phyloP scores from a whole-genome alignment of 164 flowering plant genomes.

The Stephania cephalantha region DNA sequence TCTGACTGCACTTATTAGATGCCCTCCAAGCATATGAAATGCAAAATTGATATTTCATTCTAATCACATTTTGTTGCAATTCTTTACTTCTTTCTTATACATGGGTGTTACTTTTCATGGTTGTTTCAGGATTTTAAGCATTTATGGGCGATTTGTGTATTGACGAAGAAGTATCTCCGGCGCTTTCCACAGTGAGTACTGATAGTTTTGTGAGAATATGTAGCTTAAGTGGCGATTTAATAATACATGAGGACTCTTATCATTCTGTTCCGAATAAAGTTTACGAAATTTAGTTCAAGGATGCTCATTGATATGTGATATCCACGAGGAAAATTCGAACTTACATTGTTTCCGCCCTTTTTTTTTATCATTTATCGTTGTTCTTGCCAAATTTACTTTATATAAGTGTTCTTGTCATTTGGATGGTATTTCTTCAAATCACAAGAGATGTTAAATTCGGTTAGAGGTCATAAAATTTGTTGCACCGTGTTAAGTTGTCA shows the following conservation, averaged over 20 bases:
- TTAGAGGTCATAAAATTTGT: not conserved
- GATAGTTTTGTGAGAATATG: not conserved
- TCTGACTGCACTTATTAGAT: too few relatives aligned
- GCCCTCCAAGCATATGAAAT: not conserved
- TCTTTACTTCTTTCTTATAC: not conserved
- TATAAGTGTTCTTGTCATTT: not conserved
- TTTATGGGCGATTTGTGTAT: conserved; percentile 27
- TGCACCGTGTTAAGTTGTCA: not conserved
- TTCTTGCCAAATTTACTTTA: too few relatives aligned
- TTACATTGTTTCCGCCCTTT: too few relatives aligned
- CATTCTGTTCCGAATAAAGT: too few relatives aligned
- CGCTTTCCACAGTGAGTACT: conserved; percentile 28
- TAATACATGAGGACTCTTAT: not conserved
- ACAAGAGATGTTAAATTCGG: not conserved
- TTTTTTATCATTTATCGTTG: too few relatives aligned
- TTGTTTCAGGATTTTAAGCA: conserved; percentile 22
- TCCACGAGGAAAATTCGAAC: not conserved
- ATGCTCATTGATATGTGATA: not conserved
- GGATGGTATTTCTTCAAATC: not conserved
- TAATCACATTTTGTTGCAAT: not conserved
- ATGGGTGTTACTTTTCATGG: not conserved
- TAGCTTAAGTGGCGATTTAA: too few relatives aligned
- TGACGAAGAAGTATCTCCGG: conserved; percentile 14
- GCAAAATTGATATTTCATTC: not conserved
- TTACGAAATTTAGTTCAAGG: not conserved